Conservation (phyloP, 495 filamentous ascomycete genomes). For the Aspergillus panamensis region DNA sequence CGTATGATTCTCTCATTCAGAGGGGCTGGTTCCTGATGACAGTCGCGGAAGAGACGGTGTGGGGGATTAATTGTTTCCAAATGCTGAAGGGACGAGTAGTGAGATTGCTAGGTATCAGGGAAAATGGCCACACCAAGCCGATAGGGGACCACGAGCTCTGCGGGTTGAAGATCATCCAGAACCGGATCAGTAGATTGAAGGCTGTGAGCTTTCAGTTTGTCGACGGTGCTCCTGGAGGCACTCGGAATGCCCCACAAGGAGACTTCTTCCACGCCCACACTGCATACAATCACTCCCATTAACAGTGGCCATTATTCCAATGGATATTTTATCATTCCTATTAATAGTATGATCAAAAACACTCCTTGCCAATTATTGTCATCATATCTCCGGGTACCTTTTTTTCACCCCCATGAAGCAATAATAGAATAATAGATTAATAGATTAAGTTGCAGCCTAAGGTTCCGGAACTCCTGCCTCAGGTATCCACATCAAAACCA, state of each 20-base stretch:
- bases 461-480: too few species aligned
- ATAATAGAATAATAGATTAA: too few species aligned
- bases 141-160: constrained; percentile 5
- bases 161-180: constrained; percentile 10
- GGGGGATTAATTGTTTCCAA: background rate
- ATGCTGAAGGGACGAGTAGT: background rate
- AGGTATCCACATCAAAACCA: too few species aligned
- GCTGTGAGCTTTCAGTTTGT: constrained; percentile 9
- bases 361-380: too few species aligned
- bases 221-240: background rate
- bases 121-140: constrained; percentile 4
- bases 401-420: too few species aligned
- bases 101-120: background rate
- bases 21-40: background rate
- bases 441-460: too few species aligned
- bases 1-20: constrained; percentile 1
- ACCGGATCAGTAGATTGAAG: background rate
- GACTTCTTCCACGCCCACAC: background rate
- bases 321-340: too few species aligned
- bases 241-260: constrained; percentile 4
- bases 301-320: background rate
- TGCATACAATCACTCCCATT: background rate
- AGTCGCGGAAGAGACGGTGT: background rate
- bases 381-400: too few species aligned
- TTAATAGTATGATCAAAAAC: too few species aligned